phyloP scores from a whole-genome alignment of 148 eudicot species.

The Fagopyrum homotropicum region DNA sequence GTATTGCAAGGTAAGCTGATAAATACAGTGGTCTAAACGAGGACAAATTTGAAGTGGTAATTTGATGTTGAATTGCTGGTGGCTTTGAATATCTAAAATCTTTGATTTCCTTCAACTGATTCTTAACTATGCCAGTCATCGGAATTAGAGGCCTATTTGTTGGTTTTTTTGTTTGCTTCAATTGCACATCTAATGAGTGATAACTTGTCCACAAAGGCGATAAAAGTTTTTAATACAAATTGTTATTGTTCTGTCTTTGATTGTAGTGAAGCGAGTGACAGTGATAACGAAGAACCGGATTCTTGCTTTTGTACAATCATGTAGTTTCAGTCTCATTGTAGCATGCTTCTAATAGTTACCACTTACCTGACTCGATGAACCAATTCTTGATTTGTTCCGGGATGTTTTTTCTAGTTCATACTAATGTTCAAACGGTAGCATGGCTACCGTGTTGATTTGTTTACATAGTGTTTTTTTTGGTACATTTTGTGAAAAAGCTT shows the following conservation, averaged over 20 bases:
- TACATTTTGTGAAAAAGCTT: background rate
- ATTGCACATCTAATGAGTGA: background rate
- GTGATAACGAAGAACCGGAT: slow-evolving; percentile 32
- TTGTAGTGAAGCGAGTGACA: slow-evolving; percentile 47
- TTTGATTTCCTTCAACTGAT: too few relatives aligned
- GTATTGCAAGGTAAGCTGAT: background rate
- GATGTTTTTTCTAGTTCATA: background rate
- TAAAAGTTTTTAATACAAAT: background rate
- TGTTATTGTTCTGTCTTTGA: slow-evolving; percentile 6
- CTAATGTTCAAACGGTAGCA: background rate
- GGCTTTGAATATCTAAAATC: background rate
- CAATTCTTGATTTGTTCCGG: background rate
- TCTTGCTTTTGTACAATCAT: slow-evolving; percentile 43
- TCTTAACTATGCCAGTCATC: too few relatives aligned
- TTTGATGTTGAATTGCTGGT: background rate
- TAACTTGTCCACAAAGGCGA: too few relatives aligned
- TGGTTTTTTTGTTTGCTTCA: background rate
- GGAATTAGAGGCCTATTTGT: background rate
- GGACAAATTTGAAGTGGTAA: background rate
- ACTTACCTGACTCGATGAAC: background rate
- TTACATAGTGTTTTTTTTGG: too few relatives aligned
- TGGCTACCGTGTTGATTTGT: background rate
- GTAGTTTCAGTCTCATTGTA: slow-evolving; percentile 20
- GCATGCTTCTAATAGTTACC: background rate
- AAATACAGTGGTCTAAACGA: background rate